Percentiles rank a stretch among this genome's conserved stretches.
phyloP scores from a whole-genome alignment of 495 filamentous ascomycete genomes.

The Annulohypoxylon maeteangense region DNA sequence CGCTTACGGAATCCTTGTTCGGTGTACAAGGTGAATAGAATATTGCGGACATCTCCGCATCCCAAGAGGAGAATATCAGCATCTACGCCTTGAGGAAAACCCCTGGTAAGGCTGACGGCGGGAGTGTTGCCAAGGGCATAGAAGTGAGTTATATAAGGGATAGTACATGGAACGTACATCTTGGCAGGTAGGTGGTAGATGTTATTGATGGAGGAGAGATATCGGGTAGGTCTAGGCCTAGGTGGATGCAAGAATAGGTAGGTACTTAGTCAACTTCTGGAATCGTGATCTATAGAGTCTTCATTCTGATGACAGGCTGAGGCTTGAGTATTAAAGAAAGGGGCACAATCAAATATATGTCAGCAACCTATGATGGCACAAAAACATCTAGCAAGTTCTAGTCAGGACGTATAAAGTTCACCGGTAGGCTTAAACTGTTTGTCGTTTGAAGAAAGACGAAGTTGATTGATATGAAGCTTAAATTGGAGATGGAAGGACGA shows the following conservation, averaged over 20 bases:
- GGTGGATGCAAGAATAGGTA: too few species aligned
- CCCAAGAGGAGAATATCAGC: slow-evolving; percentile 50
- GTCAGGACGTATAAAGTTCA: not conserved
- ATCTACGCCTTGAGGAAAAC: slow-evolving; percentile 40
- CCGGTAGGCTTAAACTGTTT: not conserved
- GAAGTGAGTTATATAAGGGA: slow-evolving; percentile 18
- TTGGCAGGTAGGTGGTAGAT: not conserved
- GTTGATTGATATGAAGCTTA: not conserved
- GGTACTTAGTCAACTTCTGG: too few species aligned
- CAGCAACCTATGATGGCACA: too few species aligned
- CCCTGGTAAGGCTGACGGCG: slow-evolving; percentile 44
- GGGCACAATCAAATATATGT: too few species aligned
- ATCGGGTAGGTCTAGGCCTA: too few species aligned
- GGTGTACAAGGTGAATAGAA: slow-evolving; percentile 46
- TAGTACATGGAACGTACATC: slow-evolving; percentile 29
- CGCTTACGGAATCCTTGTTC: slow-evolving; percentile 41
- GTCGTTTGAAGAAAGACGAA: not conserved
- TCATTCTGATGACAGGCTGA: too few species aligned
- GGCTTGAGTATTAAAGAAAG: too few species aligned
- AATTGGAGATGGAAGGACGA: not conserved
- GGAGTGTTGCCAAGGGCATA: slow-evolving; percentile 48
- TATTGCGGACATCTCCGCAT: slow-evolving; percentile 48
- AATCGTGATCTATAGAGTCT: too few species aligned
- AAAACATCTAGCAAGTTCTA: not conserved
- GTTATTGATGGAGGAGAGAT: too few species aligned